Conservation (phyloP, 495 filamentous ascomycete species). For the Neurospora sublineolata region DNA sequence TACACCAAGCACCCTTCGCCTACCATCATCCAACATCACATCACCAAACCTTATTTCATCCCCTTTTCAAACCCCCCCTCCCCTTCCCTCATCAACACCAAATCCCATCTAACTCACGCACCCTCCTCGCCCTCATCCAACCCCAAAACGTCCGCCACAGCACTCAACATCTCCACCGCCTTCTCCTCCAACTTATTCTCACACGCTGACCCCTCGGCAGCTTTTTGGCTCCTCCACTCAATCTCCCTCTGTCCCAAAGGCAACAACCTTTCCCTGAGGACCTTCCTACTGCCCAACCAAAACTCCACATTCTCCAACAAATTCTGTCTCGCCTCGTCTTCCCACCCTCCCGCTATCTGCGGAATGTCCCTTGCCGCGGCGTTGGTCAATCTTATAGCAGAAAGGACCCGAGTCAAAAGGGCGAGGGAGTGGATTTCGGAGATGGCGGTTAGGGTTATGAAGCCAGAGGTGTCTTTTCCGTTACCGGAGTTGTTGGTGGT, state of each 20-base stretch:
- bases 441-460: constrained; percentile 57
- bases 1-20: not conserved
- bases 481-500: not conserved
- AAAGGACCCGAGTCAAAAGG: constrained; percentile 56
- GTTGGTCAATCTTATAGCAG: constrained; percentile 47
- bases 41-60: not conserved
- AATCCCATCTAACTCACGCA: not conserved
- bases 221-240: constrained; percentile 41
- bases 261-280: constrained; percentile 56
- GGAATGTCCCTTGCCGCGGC: constrained; percentile 44
- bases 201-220: constrained; percentile 16
- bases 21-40: too few species aligned
- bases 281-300: constrained; percentile 49
- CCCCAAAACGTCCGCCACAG: constrained; percentile 40
- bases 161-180: constrained; percentile 51
- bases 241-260: constrained; percentile 60
- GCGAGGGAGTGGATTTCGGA: constrained; percentile 68
- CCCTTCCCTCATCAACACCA: not conserved
- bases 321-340: constrained; percentile 32
- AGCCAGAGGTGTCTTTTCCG: constrained; percentile 16
- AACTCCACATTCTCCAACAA: constrained; percentile 71
- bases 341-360: constrained; percentile 54
- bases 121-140: constrained; percentile 29
- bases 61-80: not conserved
- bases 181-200: constrained; percentile 64